Base-by-base conservation (phyloP, 257 asterid genomes). In the Solanum piurae region DNA sequence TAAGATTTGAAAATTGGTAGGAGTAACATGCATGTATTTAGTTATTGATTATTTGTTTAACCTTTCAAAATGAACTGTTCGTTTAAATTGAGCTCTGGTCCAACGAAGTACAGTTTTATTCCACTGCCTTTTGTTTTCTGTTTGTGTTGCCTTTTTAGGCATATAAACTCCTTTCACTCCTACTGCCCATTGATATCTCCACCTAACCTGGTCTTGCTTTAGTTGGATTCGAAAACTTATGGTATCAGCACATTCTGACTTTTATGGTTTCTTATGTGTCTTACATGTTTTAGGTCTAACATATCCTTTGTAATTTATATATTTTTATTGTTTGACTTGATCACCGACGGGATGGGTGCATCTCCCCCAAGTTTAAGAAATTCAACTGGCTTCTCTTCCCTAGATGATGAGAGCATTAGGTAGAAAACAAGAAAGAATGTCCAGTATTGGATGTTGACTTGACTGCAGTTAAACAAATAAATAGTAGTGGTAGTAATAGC, bases 1-100 rank as follows among this genome's bases (percentile, higher is more conserved):
- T 96, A 91, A 71, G 29, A 21, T 46, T 80, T 29, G 68, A 46
- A 82, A 82, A 82, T 29, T 29, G 49, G 42, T 49, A 46, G 85
- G 69, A 29, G 21, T 29, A 46, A 82, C 42, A 18, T 82, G 42
- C 69, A 18, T 82, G 44, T 29, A 29, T 46, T 29, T 82, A 16
- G 31, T 29, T 82, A 82, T 49, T 49, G 85, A 82, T 49, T 29
- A 82, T 82, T 49, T 46, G 44, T 82, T 82, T 31, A 3, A 82
- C 69, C 69, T 80, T 18, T 77, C 64, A 77, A 77, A 6, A 42
- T 1, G 7, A 77, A 25, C 85, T 46, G 27, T 46, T 18, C 7
- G 10, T 79, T 79, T 37, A 16, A 27, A 79, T 44, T 8, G 3
- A 79, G 40, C 27, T 79, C 66, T 49, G 44, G 44, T 82, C 69